phyloP scores from a whole-genome alignment of 1,139 yeast species.

The Pneumocystis wakefieldiae region DNA sequence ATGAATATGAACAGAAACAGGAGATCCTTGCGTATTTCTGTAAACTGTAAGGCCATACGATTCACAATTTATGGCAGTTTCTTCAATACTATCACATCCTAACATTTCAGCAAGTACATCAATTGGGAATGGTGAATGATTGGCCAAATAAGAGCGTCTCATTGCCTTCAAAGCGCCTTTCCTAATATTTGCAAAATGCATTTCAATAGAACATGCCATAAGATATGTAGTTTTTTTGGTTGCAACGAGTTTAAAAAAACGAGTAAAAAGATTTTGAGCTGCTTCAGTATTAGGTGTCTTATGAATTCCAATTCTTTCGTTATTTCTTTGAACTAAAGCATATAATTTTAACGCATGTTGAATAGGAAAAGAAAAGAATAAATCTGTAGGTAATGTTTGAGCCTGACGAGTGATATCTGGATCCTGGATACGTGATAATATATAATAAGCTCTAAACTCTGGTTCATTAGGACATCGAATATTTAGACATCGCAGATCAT shows the following conservation, averaged over 20 bases:
- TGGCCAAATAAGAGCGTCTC: slow-evolving; percentile 15
- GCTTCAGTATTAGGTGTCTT: slow-evolving; percentile 45
- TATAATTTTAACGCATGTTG: slow-evolving; percentile 62
- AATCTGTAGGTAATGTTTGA: slow-evolving; percentile 47
- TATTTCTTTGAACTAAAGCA: slow-evolving; percentile 49
- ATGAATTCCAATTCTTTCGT: slow-evolving; percentile 34
- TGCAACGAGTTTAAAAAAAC: slow-evolving; percentile 45
- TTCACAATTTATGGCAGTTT: slow-evolving; percentile 7
- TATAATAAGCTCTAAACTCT: slow-evolving; percentile 79
- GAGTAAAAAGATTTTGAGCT: slow-evolving; percentile 44
- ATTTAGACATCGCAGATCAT: slow-evolving; percentile 59
- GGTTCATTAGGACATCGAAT: slow-evolving; percentile 70
- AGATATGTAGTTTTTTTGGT: slow-evolving; percentile 48
- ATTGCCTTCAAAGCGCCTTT: slow-evolving; percentile 59
- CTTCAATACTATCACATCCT: slow-evolving; percentile 8
- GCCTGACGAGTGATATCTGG: slow-evolving; percentile 69
- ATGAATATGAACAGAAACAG: slow-evolving; percentile 5
- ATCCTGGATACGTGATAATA: slow-evolving; percentile 67
- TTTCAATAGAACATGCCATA: slow-evolving; percentile 61
- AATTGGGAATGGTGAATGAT: slow-evolving; percentile 6
- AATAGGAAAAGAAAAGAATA: slow-evolving; percentile 43
- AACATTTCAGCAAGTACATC: slow-evolving; percentile 7
- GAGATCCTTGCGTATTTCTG: slow-evolving; percentile 2
- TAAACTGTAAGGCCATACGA: slow-evolving; percentile 7
- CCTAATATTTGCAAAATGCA: slow-evolving; percentile 65